A percentile compares a stretch with the other conserved stretches of the same genome.
phyloP scores from a whole-genome alignment of 202 grass and related monocot genomes.

The Bolboschoenoplectus hybrid region DNA sequence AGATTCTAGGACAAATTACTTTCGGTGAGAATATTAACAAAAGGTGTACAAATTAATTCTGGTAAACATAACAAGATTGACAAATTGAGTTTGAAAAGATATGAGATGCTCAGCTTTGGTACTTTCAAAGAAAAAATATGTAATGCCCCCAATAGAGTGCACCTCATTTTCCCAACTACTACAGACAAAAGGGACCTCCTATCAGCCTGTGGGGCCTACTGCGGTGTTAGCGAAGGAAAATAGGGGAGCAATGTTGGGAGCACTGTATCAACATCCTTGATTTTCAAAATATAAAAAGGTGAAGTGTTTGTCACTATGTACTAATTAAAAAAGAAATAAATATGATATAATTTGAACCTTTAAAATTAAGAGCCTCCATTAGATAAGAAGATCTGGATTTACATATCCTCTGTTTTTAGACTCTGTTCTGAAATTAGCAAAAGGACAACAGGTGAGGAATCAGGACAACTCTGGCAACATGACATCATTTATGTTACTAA shows the following conservation, averaged over 20 bases:
- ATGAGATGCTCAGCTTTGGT: background rate
- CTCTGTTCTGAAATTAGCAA: background rate
- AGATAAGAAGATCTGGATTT: background rate
- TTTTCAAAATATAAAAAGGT: background rate
- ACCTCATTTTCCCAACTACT: no score
- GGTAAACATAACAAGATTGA: background rate
- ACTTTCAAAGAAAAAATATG: no score
- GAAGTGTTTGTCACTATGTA: background rate
- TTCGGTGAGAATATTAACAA: background rate
- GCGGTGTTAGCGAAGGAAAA: no score
- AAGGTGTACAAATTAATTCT: constrained; percentile 13
- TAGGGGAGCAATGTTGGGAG: no score
- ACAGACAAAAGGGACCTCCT: no score
- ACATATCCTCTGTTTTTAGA: constrained; percentile 13
- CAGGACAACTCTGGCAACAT: background rate
- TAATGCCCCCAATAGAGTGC: no score
- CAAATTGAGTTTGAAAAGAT: background rate
- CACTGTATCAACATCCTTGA: no score
- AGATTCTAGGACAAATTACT: background rate
- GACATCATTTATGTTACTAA: background rate
- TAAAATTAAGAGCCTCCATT: background rate
- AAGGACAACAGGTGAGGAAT: background rate
- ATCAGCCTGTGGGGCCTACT: no score
- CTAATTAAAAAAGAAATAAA: no score
- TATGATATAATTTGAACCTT: background rate